Conservation (phyloP, 2,329 filamentous ascomycete species). For the Tolypocladium album region DNA sequence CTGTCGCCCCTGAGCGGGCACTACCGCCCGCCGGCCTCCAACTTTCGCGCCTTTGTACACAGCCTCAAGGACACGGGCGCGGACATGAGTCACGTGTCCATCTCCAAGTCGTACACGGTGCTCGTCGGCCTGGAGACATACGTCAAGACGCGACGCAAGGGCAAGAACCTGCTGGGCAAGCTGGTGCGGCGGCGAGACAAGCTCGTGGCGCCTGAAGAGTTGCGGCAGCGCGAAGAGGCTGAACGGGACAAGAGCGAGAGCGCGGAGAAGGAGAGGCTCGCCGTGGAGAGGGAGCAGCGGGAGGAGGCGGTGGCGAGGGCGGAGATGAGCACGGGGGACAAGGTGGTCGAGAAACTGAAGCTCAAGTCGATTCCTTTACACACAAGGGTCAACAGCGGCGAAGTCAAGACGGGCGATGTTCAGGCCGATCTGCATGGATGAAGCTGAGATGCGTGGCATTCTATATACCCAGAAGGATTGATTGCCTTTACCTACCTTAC, state of each 20-base stretch:
- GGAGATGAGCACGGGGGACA: slow-evolving; percentile 13
- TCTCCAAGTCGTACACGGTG: slow-evolving; percentile 73
- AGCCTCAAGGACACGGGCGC: slow-evolving; percentile 61
- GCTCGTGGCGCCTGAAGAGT: slow-evolving; percentile 49
- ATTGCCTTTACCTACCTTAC: neutral
- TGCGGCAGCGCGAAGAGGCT: slow-evolving; percentile 44
- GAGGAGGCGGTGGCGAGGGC: slow-evolving; percentile 27
- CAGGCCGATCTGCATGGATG: neutral
- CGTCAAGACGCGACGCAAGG: slow-evolving; percentile 53
- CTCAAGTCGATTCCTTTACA: slow-evolving; percentile 21
- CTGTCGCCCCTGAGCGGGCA: slow-evolving; percentile 67
- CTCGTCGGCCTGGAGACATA: slow-evolving; percentile 77
- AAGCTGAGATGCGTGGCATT: too few relatives aligned
- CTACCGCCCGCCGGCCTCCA: slow-evolving; percentile 73
- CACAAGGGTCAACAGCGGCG: slow-evolving; percentile 10
- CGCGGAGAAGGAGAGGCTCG: slow-evolving; percentile 36
- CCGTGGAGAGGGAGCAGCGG: slow-evolving; percentile 26
- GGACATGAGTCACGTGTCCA: slow-evolving; percentile 68
- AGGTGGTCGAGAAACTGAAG: slow-evolving; percentile 32
- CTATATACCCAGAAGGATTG: neutral
- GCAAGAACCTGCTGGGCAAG: slow-evolving; percentile 44
- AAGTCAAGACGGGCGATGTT: neutral
- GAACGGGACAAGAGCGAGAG: slow-evolving; percentile 51
- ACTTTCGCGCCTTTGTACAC: slow-evolving; percentile 73
- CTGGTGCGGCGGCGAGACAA: slow-evolving; percentile 45